These are phyloP conservation scores for Creolimax fragrantissima DNA, from an alignment of 78 protist genomes.

Conservation along the genomic window DNA sequence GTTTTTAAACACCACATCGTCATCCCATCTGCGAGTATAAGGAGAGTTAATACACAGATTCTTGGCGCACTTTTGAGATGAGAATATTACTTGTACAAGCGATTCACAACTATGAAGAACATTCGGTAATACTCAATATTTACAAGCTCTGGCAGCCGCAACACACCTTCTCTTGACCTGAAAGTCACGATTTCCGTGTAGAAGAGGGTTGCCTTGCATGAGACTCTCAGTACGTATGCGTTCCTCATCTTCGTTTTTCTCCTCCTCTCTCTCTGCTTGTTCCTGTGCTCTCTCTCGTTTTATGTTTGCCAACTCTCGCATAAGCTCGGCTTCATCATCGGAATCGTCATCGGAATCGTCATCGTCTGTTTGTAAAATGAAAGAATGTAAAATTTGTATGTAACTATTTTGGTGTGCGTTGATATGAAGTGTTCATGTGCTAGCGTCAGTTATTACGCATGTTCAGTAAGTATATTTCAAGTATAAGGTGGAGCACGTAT, in stretches of 20 bases:
- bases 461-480: too few species aligned
- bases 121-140: too few species aligned
- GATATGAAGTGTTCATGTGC: too few species aligned
- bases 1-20: slow-evolving; percentile 69
- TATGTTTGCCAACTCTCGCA: slow-evolving; percentile 50
- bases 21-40: slow-evolving; percentile 56
- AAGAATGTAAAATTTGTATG: too few species aligned
- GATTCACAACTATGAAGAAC: too few species aligned
- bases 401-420: too few species aligned
- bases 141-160: too few species aligned
- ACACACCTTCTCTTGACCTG: slow-evolving; percentile 20
- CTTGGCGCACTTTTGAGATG: not conserved
- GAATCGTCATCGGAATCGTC: slow-evolving; percentile 26
- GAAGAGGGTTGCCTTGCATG: slow-evolving; percentile 54
- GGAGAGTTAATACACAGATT: not conserved
- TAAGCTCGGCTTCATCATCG: slow-evolving; percentile 50
- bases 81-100: not conserved
- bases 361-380: too few species aligned
- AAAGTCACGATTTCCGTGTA: slow-evolving; percentile 17
- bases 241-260: slow-evolving; percentile 7
- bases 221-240: slow-evolving; percentile 1
- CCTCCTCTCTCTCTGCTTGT: slow-evolving; percentile 22
- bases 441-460: too few species aligned
- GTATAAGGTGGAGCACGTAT: too few species aligned
- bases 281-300: slow-evolving; percentile 56